Conservation (phyloP, 1,284 basidiomycete species). For the Prillingera fragicola region DNA sequence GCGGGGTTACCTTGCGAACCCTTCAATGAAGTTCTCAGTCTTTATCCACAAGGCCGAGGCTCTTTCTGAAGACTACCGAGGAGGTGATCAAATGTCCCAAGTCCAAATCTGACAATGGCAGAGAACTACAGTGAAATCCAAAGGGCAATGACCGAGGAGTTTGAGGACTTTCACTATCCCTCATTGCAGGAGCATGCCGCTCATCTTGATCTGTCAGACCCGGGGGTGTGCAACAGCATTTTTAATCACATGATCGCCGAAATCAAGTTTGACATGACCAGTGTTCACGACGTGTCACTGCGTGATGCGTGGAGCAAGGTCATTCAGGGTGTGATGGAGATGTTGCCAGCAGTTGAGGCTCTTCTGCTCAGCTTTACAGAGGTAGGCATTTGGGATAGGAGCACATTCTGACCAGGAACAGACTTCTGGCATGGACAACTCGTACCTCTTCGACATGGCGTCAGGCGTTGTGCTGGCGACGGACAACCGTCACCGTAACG, state of each 20-base stretch:
- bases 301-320: conserved; percentile 54
- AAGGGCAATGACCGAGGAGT: conserved; percentile 72
- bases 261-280: conserved; percentile 53
- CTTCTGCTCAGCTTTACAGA: conserved; percentile 50
- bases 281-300: conserved; percentile 53
- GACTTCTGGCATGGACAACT: conserved; percentile 86
- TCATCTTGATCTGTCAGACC: conserved; percentile 33
- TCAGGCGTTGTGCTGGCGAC: conserved; percentile 86
- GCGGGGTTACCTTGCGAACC: conserved; percentile 68
- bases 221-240: conserved; percentile 28
- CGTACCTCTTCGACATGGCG: conserved; percentile 82
- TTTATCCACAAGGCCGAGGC: conserved; percentile 97
- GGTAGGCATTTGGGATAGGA: conserved; percentile 24
- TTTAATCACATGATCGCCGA: conserved; percentile 42
- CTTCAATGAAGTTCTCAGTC: conserved; percentile 75
- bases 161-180: conserved; percentile 60
- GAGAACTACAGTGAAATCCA: conserved; percentile 86
- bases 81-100: conserved; percentile 56
- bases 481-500: conserved; percentile 55
- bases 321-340: conserved; percentile 51
- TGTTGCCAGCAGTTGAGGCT: conserved; percentile 49
- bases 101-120: too few relatives aligned
- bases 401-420: conserved; percentile 33
- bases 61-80: conserved; percentile 84
- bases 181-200: conserved; percentile 27